Evolutionary conservation across 1,284 basidiomycete species (phyloP), one percentile per base, ranked within the genome.

Genomic region (Melampsora occidentalis): DNA sequence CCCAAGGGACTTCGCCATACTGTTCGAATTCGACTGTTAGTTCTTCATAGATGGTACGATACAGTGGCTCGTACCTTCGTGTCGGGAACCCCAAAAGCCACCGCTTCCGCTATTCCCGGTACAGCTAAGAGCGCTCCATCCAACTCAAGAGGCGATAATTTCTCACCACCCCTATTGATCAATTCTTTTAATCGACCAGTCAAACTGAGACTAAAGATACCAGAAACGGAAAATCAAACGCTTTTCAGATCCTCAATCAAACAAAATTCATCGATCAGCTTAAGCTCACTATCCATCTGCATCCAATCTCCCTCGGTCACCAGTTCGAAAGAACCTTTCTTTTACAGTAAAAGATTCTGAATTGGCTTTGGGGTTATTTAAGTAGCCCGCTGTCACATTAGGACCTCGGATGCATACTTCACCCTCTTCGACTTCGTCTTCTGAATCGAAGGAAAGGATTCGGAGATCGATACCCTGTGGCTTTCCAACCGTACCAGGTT

Each of bases 71-170:
- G 82, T 71, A 84, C 80, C 72, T 78, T 80, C 67, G 76, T 66
- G 77, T 84, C 81, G 1, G 83, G 83, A 39, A 84, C 81, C 10
- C 80, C 82, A 72, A 84, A 87, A 83, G 77, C 79, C 0, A 84
- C 83, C 4, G 87, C 87, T 64, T 89, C 88, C 20, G 81, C 80
- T 20, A 89, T 85, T 39, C 85, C 86, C 1, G 82, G 78, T n/a
- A 87, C 81, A 1, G 81, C 80, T 3, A 84, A 81, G 16, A 90
- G 80, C 0, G 86, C 86, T 0, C 83, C 81, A 78, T 87, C 85
- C 20, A 89, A 82, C 82, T 90, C 89, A 78, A 90, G 87, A 1
- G 89, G 89, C 6, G 87, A 88, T 77, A 90, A 87, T 78, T 90
- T 89, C 81, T 90, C 89, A 2, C 89, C 89, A 16, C 88, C 88